Percentiles rank a stretch among this genome's conserved stretches.
phyloP scores from a whole-genome alignment of 1,284 basidiomycete species.

The Jaminaea rosea region DNA sequence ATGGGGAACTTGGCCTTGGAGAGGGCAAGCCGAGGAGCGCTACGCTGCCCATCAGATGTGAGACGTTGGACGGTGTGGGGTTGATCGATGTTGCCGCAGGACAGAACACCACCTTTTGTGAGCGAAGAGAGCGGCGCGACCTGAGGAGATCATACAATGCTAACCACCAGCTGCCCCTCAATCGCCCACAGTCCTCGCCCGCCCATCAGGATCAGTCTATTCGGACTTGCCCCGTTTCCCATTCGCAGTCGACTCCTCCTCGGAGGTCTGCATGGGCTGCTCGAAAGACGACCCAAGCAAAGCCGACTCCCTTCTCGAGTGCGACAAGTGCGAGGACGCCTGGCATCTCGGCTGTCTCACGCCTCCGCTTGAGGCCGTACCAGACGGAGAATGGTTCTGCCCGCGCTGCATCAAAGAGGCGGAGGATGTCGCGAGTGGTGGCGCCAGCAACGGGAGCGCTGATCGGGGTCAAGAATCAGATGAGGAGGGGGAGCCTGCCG shows the following conservation, averaged over 20 bases:
- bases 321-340: slow-evolving; percentile 69
- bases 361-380: slow-evolving; percentile 66
- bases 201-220: slow-evolving; percentile 53
- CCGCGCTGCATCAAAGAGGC: slow-evolving; percentile 16
- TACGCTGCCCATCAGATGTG: slow-evolving; percentile 68
- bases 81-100: slow-evolving; percentile 72
- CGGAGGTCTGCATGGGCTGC: too few species aligned
- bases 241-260: slow-evolving; percentile 58
- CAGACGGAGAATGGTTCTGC: slow-evolving; percentile 57
- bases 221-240: slow-evolving; percentile 40
- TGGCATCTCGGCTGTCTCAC: slow-evolving; percentile 74
- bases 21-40: slow-evolving; percentile 71
- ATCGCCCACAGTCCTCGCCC: slow-evolving; percentile 56
- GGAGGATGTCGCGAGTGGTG: not conserved
- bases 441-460: not conserved
- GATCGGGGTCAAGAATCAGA: too few species aligned
- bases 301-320: slow-evolving; percentile 38
- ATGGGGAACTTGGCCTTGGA: slow-evolving; percentile 75
- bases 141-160: not conserved
- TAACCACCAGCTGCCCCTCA: slow-evolving; percentile 44
- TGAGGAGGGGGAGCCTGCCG: too few species aligned
- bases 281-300: slow-evolving; percentile 43
- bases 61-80: slow-evolving; percentile 64
- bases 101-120: slow-evolving; percentile 68
- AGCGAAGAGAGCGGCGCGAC: not conserved